Conservation (phyloP, 2,329 filamentous ascomycete species). For the Cordyceps pruinosa region DNA sequence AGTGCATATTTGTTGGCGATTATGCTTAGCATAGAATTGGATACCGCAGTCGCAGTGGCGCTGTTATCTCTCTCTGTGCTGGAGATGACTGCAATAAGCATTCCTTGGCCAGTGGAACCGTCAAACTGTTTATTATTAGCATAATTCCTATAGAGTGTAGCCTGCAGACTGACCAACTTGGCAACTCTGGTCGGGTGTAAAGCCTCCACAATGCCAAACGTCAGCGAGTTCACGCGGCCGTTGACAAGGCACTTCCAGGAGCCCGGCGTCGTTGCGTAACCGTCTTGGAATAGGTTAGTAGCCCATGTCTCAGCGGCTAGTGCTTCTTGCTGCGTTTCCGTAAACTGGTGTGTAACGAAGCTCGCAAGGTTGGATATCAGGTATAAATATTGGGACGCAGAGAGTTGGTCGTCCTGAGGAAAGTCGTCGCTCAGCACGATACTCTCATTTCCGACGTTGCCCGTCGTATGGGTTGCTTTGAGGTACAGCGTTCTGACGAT, state of each 20-base stretch:
- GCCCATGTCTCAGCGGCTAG: constrained; percentile 28
- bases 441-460: constrained; percentile 17
- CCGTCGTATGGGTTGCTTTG: constrained; percentile 27
- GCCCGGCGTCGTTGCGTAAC: constrained; percentile 16
- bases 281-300: constrained; percentile 31
- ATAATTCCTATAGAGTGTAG: background rate
- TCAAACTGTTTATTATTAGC: constrained; percentile 27
- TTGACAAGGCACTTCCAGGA: constrained; percentile 28
- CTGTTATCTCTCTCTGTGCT: constrained; percentile 20
- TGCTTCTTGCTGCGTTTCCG: constrained; percentile 28
- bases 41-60: constrained; percentile 17
- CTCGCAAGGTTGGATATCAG: constrained; percentile 30
- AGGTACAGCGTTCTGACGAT: constrained; percentile 35
- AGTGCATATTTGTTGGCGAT: constrained; percentile 40
- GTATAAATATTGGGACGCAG: constrained; percentile 30
- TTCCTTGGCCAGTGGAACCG: constrained; percentile 28
- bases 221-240: constrained; percentile 28
- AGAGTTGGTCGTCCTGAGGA: constrained; percentile 18
- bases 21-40: constrained; percentile 32
- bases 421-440: constrained; percentile 28
- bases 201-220: constrained; percentile 32
- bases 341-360: constrained; percentile 31
- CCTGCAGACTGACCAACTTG: constrained; percentile 26
- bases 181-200: constrained; percentile 28
- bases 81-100: constrained; percentile 25